Base-by-base conservation (phyloP, 1,284 basidiomycete species). In the Cystobasidium slooffiae region DNA sequence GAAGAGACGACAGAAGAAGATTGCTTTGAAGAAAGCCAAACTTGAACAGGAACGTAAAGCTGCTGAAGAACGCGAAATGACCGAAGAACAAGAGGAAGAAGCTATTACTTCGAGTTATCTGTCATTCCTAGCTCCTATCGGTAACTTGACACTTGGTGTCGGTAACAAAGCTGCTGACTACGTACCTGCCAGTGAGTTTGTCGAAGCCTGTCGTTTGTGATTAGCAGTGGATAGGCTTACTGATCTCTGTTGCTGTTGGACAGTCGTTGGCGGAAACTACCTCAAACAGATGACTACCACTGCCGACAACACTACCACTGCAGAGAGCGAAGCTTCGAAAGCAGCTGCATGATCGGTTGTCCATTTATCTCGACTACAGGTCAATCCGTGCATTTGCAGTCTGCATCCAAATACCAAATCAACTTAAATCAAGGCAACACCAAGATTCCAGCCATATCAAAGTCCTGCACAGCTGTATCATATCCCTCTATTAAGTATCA, bases 161-260 rank as follows among this genome's bases (percentile, higher is more conserved):
- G 43, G 31, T 10, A 72, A 72, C 47, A 72, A 72, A 55, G 69
- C 58, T 47, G 69, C 69, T 9, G 69, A 72, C 47, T 72, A 72
- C 64, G 69, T 72, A 1, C 69, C 69, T 4, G 58, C 69, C 22
- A 31, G 69, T 72, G 47, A 62, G 69, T 53, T 9, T 31, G 8
- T 22, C 47, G 22, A 14, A 37, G 18, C 31, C 8, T 24, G 14
- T 16, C 14, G 47, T 51, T 14, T 37, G 14, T 31, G 16, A 4
- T 56, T 4, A 14, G 55, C 14, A 6, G 18, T 18, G 12, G 24
- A n/a, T 56, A 20, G 12, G 3, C 24, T 56, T 14, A 56, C 51
- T 51, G 9, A 37, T 22, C 49, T 47, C 2, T 18, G 52, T 10
- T 41, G 1, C 12, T 37, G 18, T 22, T 20, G 53, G 14, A 39